Conservation (phyloP, 139 green algal genomes). For the Astrephomene gubernaculifera region DNA sequence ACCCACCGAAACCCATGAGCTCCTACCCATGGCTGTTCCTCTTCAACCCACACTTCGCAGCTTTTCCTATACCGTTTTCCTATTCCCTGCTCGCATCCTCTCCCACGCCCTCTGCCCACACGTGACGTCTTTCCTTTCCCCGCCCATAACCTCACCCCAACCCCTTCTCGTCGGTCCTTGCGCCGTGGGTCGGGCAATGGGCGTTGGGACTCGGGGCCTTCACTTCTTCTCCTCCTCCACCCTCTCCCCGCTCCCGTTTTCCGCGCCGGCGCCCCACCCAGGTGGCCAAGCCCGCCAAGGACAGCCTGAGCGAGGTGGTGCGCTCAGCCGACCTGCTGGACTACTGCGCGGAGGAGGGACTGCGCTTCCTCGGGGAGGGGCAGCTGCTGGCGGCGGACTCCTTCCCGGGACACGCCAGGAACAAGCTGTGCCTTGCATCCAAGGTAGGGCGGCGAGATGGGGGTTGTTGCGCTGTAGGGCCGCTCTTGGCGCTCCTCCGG, state of each 20-base stretch:
- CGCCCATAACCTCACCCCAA: too few species aligned
- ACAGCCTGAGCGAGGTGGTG: conserved; percentile 82
- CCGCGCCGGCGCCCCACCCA: neutral
- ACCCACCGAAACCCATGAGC: too few species aligned
- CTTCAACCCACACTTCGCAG: too few species aligned
- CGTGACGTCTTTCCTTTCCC: too few species aligned
- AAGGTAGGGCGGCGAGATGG: conserved; percentile 74
- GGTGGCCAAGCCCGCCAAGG: conserved; percentile 92
- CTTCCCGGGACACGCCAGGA: conserved; percentile 91
- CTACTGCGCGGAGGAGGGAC: conserved; percentile 95
- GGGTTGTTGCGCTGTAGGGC: too few species aligned
- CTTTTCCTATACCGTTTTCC: too few species aligned
- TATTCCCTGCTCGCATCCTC: too few species aligned
- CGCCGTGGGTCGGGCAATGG: too few species aligned
- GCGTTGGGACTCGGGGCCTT: too few species aligned
- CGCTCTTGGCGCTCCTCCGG: neutral
- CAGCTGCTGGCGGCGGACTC: conserved; percentile 89
- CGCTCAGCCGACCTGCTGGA: conserved; percentile 91
- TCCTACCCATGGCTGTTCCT: too few species aligned
- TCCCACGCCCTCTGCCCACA: too few species aligned
- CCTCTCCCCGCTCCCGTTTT: neutral
- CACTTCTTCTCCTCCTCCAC: neutral
- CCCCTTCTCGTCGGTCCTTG: too few species aligned
- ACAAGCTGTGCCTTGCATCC: conserved; percentile 91
- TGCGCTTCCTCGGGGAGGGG: conserved; percentile 87